Percentiles rank a stretch among this genome's conserved stretches.
Conservation (phyloP, 306 rosid genomes). For the Vigna unguiculata region DNA sequence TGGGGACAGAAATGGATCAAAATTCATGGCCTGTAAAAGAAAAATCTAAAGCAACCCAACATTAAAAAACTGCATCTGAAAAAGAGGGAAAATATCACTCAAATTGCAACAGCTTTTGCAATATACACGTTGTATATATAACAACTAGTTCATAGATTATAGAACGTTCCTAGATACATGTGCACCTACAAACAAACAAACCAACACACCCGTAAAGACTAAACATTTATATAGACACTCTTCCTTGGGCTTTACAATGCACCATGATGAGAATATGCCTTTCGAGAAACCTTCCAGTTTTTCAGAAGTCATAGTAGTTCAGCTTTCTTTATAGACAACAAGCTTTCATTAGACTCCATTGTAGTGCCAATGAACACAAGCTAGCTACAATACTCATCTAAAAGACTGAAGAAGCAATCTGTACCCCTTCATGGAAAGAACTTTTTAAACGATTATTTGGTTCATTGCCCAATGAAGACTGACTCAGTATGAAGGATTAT, state of each 20-base stretch:
- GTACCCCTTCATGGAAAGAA: slow-evolving; percentile 47
- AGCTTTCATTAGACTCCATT: background rate
- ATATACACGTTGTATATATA: too few species aligned
- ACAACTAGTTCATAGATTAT: slow-evolving; percentile 32
- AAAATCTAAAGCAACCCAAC: too few species aligned
- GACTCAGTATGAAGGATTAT: slow-evolving; percentile 30
- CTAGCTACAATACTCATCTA: slow-evolving; percentile 30
- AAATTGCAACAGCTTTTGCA: too few species aligned
- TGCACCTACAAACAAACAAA: slow-evolving; percentile 43
- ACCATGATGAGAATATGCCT: background rate
- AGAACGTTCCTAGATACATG: slow-evolving; percentile 40
- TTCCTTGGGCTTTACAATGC: slow-evolving; percentile 41
- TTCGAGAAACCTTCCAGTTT: slow-evolving; percentile 43
- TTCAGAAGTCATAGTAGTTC: slow-evolving; percentile 29
- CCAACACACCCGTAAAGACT: slow-evolving; percentile 27
- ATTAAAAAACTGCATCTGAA: too few species aligned
- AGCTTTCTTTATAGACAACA: background rate
- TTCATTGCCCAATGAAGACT: slow-evolving; percentile 32
- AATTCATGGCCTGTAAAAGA: too few species aligned
- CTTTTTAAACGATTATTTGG: background rate
- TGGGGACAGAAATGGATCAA: too few species aligned
- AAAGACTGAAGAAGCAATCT: slow-evolving; percentile 49
- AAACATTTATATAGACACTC: slow-evolving; percentile 33
- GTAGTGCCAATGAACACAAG: background rate
- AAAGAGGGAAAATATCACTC: too few species aligned